Evolutionary conservation across 2,329 filamentous ascomycete genomes (phyloP).

Genomic region (Sphaerulina vaccinii): DNA sequence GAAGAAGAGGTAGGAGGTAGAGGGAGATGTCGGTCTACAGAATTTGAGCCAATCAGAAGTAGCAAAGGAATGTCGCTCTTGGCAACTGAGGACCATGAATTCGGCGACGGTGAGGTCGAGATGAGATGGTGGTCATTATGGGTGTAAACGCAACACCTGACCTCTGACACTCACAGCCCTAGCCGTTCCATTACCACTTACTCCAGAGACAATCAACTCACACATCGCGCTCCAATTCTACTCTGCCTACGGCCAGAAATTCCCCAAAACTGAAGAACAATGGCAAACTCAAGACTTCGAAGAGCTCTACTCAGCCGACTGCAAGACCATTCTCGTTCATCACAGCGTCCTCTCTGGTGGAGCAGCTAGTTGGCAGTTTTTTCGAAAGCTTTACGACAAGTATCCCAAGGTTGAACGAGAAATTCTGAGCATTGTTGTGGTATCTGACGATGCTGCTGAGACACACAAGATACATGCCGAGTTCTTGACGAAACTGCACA

Average conservation of each 20-base stretch:
- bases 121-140: too few relatives aligned
- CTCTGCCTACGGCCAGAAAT: constrained; percentile 15
- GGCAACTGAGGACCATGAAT: too few relatives aligned
- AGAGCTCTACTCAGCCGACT: constrained; percentile 15
- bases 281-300: constrained; percentile 4
- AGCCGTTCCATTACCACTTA: too few relatives aligned
- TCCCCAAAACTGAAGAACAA: constrained; percentile 16
- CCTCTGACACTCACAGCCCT: too few relatives aligned
- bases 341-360: constrained; percentile 3
- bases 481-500: constrained; percentile 12
- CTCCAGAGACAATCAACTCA: too few relatives aligned
- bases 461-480: constrained; percentile 15
- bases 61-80: too few relatives aligned
- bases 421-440: constrained; percentile 13
- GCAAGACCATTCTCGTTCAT: constrained; percentile 9
- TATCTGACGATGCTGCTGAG: not conserved
- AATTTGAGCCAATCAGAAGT: too few relatives aligned
- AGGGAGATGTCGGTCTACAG: too few relatives aligned
- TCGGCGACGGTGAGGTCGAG: too few relatives aligned
- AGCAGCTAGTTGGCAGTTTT: constrained; percentile 8
- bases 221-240: constrained; percentile 17
- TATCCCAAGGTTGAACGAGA: constrained; percentile 17
- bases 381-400: constrained; percentile 9
- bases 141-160: too few relatives aligned
- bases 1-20: too few relatives aligned